Evolutionary conservation across 208 protist species (phyloP).

Genomic region (Borovskyia barvae): DNA sequence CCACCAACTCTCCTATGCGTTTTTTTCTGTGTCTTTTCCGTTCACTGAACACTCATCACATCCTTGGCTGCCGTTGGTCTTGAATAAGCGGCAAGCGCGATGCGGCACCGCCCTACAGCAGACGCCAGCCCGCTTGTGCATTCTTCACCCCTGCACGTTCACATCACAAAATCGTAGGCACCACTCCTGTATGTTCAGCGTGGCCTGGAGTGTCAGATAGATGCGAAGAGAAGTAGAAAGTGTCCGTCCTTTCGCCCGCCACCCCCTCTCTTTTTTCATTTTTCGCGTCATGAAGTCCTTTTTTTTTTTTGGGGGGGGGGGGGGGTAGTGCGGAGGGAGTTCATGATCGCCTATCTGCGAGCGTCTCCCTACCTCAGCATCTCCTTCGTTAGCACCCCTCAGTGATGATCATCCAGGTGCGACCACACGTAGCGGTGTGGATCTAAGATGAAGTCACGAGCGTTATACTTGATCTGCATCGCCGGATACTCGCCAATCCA

Average conservation of each 20-base stretch:
- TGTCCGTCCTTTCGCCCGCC: background rate
- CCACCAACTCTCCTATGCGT: too few relatives aligned
- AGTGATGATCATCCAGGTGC: slow-evolving; percentile 82
- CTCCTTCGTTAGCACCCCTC: slow-evolving; percentile 18
- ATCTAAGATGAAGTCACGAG: slow-evolving; percentile 72
- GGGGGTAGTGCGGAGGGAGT: background rate
- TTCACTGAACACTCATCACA: too few relatives aligned
- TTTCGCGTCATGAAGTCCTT: too few relatives aligned
- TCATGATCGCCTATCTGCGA: slow-evolving; percentile 7
- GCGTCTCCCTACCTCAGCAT: background rate
- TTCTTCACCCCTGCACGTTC: too few relatives aligned
- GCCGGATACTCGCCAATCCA: slow-evolving; percentile 84
- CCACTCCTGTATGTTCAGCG: too few relatives aligned
- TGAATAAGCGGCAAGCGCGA: too few relatives aligned
- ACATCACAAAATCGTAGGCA: too few relatives aligned
- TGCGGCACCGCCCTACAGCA: too few relatives aligned
- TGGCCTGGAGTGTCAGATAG: too few relatives aligned
- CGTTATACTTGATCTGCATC: slow-evolving; percentile 87
- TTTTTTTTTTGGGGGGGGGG: slow-evolving; percentile 1
- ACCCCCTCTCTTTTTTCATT: slow-evolving; percentile 1
- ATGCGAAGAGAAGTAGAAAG: background rate
- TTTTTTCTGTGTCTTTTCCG: too few relatives aligned
- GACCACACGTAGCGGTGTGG: slow-evolving; percentile 89
- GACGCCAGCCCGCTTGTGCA: too few relatives aligned
- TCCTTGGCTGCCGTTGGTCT: too few relatives aligned